Evolutionary conservation across 208 protist species (phyloP).

Genomic region (Dictyostelium gargantuum): DNA sequence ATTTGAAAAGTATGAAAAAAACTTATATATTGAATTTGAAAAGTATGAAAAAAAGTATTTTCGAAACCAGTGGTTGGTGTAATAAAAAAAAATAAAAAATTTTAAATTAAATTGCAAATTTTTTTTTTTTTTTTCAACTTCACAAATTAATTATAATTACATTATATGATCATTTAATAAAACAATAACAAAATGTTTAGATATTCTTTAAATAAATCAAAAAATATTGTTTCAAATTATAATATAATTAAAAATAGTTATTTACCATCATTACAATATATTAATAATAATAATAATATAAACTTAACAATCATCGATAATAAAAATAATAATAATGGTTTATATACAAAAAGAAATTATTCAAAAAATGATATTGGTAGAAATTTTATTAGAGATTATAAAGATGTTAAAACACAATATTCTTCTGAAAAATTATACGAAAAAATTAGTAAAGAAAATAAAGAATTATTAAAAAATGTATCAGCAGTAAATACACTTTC

Average conservation of each 20-base stretch:
- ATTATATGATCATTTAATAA: too few relatives aligned
- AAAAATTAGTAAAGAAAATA: conserved; percentile 35
- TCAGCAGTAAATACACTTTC: background rate
- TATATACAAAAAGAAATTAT: background rate
- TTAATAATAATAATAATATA: background rate
- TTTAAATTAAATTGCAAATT: too few relatives aligned
- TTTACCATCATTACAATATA: too few relatives aligned
- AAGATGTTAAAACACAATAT: background rate
- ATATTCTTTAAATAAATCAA: background rate
- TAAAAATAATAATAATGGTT: background rate
- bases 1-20: too few relatives aligned
- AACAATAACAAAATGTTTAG: too few relatives aligned
- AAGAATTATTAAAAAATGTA: conserved; percentile 15
- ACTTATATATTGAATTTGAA: too few relatives aligned
- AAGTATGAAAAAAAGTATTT: too few relatives aligned
- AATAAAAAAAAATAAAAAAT: too few relatives aligned
- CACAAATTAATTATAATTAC: too few relatives aligned
- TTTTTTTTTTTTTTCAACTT: too few relatives aligned
- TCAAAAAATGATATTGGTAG: background rate
- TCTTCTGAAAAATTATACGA: background rate
- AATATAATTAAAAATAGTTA: background rate
- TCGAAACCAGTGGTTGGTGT: too few relatives aligned
- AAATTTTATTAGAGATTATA: background rate
- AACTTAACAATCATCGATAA: too few relatives aligned
- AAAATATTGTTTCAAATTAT: background rate